Evolutionary conservation across 306 rosid species (phyloP), one percentile per base, ranked within the genome.

Genomic region (Dryas alaskensis): DNA sequence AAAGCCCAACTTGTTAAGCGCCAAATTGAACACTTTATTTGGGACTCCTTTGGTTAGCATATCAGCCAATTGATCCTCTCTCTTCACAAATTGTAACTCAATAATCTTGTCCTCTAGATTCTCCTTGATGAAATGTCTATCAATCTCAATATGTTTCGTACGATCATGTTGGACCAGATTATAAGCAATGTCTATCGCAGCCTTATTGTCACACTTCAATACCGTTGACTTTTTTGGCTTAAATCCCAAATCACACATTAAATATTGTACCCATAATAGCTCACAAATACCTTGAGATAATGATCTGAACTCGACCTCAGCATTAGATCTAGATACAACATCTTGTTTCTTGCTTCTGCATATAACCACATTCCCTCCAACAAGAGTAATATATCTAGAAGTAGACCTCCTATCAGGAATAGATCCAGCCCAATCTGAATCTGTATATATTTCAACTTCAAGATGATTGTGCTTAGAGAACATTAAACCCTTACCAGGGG

Each of bases 121-220:
- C 25, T 31, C 46, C 37, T 61, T 61, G 7, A 61, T 61, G 9
- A 61, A 61, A 6, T 22, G 43, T 31, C 60, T 2, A 37, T 61
- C 45, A 3, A 61, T n/a, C 43, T 61, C 66, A 8, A 61, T 43
- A 61, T 61, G 43, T 61, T 61, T 61, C 5, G 66, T 61, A 2
- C 17, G 44, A 61, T 61, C 66, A 25, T 61, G 66, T 39, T 61
- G 66, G 9, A 60, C 65, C 3, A 3, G 65, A 60, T 60, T 60
- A 5, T 60, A 27, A 6, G 65, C 8, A 60, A 4, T 61, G 8
- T 61, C 66, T 2, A 27, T 22, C 5, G 45, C 45, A 25, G 45
- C 42, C 10, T 25, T 61, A 39, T 61, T 61, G 45, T 61, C 66
- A 61, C 66, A 61, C 4, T 5, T 4, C 8, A 61, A 13, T 2